Conservation (phyloP, 768 basidiomycete genomes). For the Phylloporus scabripes region DNA sequence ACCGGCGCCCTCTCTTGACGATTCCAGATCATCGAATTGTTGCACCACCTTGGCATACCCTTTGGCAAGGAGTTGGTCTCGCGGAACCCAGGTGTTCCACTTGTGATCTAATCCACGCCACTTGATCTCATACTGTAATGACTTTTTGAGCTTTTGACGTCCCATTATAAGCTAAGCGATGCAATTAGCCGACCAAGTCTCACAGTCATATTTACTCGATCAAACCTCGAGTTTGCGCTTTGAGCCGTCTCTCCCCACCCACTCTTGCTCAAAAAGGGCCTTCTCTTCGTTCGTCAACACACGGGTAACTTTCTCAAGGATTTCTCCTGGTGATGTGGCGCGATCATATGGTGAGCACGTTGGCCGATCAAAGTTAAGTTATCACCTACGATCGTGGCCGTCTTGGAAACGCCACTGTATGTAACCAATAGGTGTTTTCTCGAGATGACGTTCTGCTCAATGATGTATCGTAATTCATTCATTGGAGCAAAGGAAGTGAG, state of each 20-base stretch:
- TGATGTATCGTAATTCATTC: slow-evolving; percentile 20
- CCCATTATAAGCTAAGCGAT: slow-evolving; percentile 71
- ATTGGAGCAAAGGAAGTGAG: slow-evolving; percentile 6
- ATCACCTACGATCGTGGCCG: slow-evolving; percentile 82
- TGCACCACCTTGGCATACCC: slow-evolving; percentile 87
- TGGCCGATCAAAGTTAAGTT: slow-evolving; percentile 9
- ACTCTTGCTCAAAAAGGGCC: slow-evolving; percentile 71
- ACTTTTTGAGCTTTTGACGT: slow-evolving; percentile 95
- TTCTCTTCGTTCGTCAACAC: slow-evolving; percentile 86
- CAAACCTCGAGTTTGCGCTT: slow-evolving; percentile 85
- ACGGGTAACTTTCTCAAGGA: slow-evolving; percentile 87
- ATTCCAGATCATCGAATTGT: slow-evolving; percentile 95
- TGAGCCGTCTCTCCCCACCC: slow-evolving; percentile 87
- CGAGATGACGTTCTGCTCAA: slow-evolving; percentile 74
- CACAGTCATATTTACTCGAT: slow-evolving; percentile 12
- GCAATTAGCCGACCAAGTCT: slow-evolving; percentile 12
- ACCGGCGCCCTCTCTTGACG: slow-evolving; percentile 93
- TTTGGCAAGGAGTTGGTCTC: slow-evolving; percentile 79
- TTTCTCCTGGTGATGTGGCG: slow-evolving; percentile 53
- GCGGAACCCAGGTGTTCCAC: slow-evolving; percentile 88
- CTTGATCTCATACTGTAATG: slow-evolving; percentile 89
- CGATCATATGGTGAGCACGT: slow-evolving; percentile 7
- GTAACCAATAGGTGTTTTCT: slow-evolving; percentile 94
- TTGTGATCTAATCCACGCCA: slow-evolving; percentile 80
- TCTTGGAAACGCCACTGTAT: slow-evolving; percentile 99